Conservation (phyloP, 805 yeast species). For the Ogataea zsoltii region DNA sequence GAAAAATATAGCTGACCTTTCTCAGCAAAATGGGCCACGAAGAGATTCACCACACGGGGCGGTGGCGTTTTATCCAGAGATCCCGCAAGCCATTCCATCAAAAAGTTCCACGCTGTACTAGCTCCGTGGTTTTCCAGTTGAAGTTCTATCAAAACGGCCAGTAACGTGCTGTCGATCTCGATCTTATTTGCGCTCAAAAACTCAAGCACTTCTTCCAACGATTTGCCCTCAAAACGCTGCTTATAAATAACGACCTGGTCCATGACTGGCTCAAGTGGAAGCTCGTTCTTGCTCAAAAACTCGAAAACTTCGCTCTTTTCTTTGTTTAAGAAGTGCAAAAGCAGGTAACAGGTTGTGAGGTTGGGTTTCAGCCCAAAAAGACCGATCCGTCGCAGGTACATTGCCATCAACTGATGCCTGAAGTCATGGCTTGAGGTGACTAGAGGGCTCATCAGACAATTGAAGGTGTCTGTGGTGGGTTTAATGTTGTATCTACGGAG, state of each 20-base stretch:
- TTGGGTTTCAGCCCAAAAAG: slow-evolving; percentile 16
- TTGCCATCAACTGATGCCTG: slow-evolving; percentile 12
- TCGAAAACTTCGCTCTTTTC: slow-evolving; percentile 13
- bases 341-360: slow-evolving; percentile 26
- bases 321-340: slow-evolving; percentile 12
- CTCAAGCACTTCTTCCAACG: slow-evolving; percentile 7
- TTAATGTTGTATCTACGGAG: slow-evolving; percentile 8
- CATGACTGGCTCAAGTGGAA: slow-evolving; percentile 15
- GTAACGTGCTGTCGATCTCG: slow-evolving; percentile 6
- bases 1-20: slow-evolving; percentile 21
- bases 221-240: background rate
- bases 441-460: slow-evolving; percentile 19
- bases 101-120: slow-evolving; percentile 14
- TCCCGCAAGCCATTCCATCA: slow-evolving; percentile 1
- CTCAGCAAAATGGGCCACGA: slow-evolving; percentile 20
- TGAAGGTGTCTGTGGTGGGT: slow-evolving; percentile 21
- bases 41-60: slow-evolving; percentile 8
- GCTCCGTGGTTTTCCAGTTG: slow-evolving; percentile 15
- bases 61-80: slow-evolving; percentile 5
- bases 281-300: slow-evolving; percentile 7
- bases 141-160: slow-evolving; percentile 13
- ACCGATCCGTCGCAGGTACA: slow-evolving; percentile 21
- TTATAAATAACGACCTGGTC: slow-evolving; percentile 12
- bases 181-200: background rate
- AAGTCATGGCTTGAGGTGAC: slow-evolving; percentile 7